Percentiles rank a stretch among this genome's conserved stretches.
These are phyloP conservation scores for Rhizopogon rudus DNA, from an alignment of 768 basidiomycete genomes.

Conservation along the genomic window DNA sequence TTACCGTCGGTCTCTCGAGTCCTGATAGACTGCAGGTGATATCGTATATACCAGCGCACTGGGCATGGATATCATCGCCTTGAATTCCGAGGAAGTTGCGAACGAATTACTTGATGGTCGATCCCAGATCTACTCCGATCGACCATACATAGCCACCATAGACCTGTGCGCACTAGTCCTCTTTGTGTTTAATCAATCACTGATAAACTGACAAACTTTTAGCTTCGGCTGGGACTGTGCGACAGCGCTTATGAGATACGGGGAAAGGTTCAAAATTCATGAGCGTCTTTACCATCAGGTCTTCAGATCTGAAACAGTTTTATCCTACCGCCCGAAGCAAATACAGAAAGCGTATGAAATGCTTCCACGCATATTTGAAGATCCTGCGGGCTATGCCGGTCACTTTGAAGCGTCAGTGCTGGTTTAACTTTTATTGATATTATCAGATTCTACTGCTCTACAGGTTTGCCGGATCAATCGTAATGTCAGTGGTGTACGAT, in stretches of 20 bases:
- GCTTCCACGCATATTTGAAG: neutral
- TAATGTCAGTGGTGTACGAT: conserved; percentile 4
- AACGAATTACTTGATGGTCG: too few species aligned
- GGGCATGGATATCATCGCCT: too few species aligned
- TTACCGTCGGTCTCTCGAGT: too few species aligned
- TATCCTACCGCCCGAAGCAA: neutral
- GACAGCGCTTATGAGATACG: conserved; percentile 2
- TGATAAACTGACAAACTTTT: too few species aligned
- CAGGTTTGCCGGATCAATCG: conserved; percentile 18
- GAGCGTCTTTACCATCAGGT: neutral
- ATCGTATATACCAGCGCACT: too few species aligned
- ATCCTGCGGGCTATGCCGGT: neutral
- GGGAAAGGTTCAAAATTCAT: neutral
- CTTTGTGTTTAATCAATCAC: too few species aligned
- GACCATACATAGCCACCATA: too few species aligned
- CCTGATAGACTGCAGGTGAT: too few species aligned
- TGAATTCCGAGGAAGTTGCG: too few species aligned
- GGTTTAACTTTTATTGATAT: neutral
- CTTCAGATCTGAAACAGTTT: neutral
- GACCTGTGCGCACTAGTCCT: too few species aligned
- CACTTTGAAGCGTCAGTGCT: conserved; percentile 16
- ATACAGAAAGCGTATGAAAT: conserved; percentile 1
- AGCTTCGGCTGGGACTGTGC: conserved; percentile 18
- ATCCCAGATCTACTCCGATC: too few species aligned
- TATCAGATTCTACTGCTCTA: neutral